These are phyloP conservation scores for Curvularia sp. DNA, from an alignment of 2,329 filamentous ascomycete genomes.

Conservation along the genomic window DNA sequence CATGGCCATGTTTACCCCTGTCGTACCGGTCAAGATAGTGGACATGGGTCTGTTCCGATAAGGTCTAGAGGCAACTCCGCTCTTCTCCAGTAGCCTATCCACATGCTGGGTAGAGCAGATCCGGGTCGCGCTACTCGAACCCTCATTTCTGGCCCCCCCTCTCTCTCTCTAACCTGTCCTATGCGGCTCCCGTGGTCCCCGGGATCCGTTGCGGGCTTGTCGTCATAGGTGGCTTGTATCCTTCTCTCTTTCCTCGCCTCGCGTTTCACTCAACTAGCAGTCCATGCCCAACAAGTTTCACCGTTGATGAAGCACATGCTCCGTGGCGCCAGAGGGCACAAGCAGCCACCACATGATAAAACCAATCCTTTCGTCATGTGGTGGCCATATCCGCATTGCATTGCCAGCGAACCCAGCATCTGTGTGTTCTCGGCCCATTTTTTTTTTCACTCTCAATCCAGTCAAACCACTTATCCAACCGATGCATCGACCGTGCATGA, in stretches of 20 bases:
- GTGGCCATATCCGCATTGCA: neutral
- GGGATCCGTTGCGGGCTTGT: constrained; percentile 16
- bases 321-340: neutral
- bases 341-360: neutral
- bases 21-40: constrained; percentile 11
- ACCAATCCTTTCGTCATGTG: neutral
- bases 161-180: constrained; percentile 16
- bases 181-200: constrained; percentile 19
- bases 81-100: constrained; percentile 26
- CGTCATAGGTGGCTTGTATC: constrained; percentile 3
- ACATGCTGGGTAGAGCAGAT: constrained; percentile 21
- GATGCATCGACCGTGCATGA: constrained; percentile 8
- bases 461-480: neutral
- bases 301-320: constrained; percentile 3
- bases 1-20: constrained; percentile 9
- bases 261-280: constrained; percentile 6
- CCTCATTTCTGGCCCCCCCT: constrained; percentile 20
- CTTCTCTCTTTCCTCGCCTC: constrained; percentile 2
- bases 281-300: constrained; percentile 2
- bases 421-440: neutral
- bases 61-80: constrained; percentile 19
- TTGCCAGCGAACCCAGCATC: neutral
- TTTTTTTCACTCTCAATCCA: neutral
- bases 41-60: constrained; percentile 7
- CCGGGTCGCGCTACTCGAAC: constrained; percentile 24